Evolutionary conservation across 345 rosid genomes (phyloP), one percentile per base, ranked within the genome.

Genomic region (Ceriops zippeliana): DNA sequence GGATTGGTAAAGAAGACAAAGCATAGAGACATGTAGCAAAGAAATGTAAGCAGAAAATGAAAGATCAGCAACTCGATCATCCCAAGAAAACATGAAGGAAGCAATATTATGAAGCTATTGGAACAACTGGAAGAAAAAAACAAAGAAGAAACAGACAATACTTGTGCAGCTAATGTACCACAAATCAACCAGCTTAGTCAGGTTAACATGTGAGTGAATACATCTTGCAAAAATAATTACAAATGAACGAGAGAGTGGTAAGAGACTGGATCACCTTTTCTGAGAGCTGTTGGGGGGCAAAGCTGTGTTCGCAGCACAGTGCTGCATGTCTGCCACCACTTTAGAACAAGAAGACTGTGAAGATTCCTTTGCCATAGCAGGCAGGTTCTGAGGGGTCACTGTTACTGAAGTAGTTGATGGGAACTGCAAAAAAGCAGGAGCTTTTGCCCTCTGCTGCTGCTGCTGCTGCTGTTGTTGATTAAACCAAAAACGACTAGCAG

Each of bases 201-300:
- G 66, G 73, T 74, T 77, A 78, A 72, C 79, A 70, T 73, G 68
- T 68, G 79, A 81, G 72, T 78, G 85, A 77, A 80, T 80, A 83
- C 79, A 72, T 78, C 59, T 76, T 78, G 76, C 67, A 81, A 70
- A 65, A 31, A n/a, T 51, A 34, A 54, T 62, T 22, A 61, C 24
- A 35, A 32, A 4, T 37, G 16, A 34, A 34, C 38, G 11, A 31
- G 11, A 53, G 53, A 54, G 54, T 57, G 67, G 28, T 21, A 69
- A 83, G 85, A 83, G 71, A 78, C 61, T 77, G 76, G 28, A 28
- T 65, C 1, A 89, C 96, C 96, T 87, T 83, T 89, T 89, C 89
- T 87, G 96, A 69, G 90, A 85, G 70, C 54, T 68, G 77, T 72
- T 79, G 80, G 79, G 75, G 78, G 79, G 75, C 59, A 78, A 80